Percentiles rank a stretch among this genome's conserved stretches.
phyloP scores from a whole-genome alignment of 1,284 basidiomycete species.

The Cryptococcus maquisensis region DNA sequence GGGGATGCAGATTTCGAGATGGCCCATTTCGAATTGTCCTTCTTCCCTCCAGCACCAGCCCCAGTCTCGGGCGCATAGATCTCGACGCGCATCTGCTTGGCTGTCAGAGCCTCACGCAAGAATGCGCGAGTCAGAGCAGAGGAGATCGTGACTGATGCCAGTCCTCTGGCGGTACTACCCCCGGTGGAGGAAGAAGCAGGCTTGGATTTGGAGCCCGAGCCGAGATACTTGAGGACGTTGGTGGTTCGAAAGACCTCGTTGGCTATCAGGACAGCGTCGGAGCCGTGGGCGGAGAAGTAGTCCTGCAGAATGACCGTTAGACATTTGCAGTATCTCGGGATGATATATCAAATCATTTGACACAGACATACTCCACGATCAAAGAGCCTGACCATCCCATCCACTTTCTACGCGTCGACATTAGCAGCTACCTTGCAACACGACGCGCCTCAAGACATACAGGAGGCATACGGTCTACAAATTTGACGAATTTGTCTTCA shows the following conservation, averaged over 20 bases:
- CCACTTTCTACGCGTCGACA: slow-evolving; percentile 37
- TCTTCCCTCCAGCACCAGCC: slow-evolving; percentile 53
- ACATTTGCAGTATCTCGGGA: neutral
- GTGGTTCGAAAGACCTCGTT: slow-evolving; percentile 65
- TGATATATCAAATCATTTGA: neutral
- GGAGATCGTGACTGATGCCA: slow-evolving; percentile 76
- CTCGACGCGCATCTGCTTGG: slow-evolving; percentile 88
- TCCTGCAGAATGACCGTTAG: slow-evolving; percentile 51
- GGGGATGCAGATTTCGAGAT: slow-evolving; percentile 79
- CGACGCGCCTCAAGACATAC: slow-evolving; percentile 17
- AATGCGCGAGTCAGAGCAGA: slow-evolving; percentile 78
- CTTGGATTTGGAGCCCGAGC: slow-evolving; percentile 55
- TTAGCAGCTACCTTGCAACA: neutral
- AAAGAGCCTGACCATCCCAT: slow-evolving; percentile 73
- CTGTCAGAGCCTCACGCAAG: slow-evolving; percentile 83
- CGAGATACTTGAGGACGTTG: slow-evolving; percentile 63
- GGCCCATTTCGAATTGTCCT: slow-evolving; percentile 66
- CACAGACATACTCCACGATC: slow-evolving; percentile 55
- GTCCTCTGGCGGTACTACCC: slow-evolving; percentile 41
- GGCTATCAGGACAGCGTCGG: slow-evolving; percentile 84
- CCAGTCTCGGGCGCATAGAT: slow-evolving; percentile 76
- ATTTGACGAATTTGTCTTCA: slow-evolving; percentile 71
- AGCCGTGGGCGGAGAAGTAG: slow-evolving; percentile 83
- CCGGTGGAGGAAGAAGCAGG: slow-evolving; percentile 18
- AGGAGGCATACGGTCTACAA: slow-evolving; percentile 62